Base-by-base conservation (phyloP, 306 rosid genomes). In the Vigna unguiculata region DNA sequence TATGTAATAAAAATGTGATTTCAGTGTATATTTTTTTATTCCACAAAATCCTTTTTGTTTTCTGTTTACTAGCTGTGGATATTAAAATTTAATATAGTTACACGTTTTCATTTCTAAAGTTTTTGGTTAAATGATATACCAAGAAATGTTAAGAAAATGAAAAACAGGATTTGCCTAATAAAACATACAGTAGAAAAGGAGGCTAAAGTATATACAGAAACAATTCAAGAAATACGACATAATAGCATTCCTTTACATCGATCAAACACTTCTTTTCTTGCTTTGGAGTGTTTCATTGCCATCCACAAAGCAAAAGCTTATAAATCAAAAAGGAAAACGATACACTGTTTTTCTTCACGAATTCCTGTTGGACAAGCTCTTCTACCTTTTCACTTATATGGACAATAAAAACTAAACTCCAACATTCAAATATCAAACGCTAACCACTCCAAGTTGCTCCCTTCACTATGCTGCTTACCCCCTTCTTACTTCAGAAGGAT, bases 381-480 rank as follows among this genome's bases (percentile, higher is more conserved):
- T 24, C 36, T 46, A 55, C 17, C 36, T 30, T 60, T 32, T 32
- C 54, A 16, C 36, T 32, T 40, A 40, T 7, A 7, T 38, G 17
- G 48, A 46, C 38, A 43, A 46, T 3, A 16, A 15, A 58, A 46
- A 59, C 0, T 9, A 11, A 24, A 24, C n/a, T 55, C 12, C 17
- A 21, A 38, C 41, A 40, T 58, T 73, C 28, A 59, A 21, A 45
- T 30, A 25, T 21, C 45, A 13, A 75, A 21, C 64, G 30, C 64
- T 64, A 65, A 51, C 22, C 64, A 51, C 21, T 51, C 28, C 21
- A 60, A 12, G 15, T 76, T 49, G 34, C 65, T 63, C 10, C 61
- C 72, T 21, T 65, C 64, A 75, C 16, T 19, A 14, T 62, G 77
- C 43, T 10, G 65, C 25, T 45, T 38, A 25, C 67, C 43, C 9